Evolutionary conservation across 805 yeast species (phyloP), one percentile per base, ranked within the genome.

Genomic region (Teunomyces cretensis): DNA sequence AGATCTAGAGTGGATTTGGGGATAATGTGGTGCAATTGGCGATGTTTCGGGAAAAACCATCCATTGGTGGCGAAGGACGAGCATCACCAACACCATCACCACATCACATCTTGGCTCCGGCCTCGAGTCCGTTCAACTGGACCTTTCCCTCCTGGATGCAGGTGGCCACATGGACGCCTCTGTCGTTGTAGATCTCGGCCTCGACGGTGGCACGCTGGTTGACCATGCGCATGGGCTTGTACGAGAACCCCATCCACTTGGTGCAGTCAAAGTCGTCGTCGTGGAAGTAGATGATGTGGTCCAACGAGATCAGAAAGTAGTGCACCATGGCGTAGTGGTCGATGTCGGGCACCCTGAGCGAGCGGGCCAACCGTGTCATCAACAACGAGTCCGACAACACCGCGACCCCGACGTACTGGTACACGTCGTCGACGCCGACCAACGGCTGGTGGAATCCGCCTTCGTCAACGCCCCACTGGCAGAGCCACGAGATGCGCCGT

Each of bases 261-360:
- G 73, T 67, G 1, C 70, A 65, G 33, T 72, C 65, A 47, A 80
- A 72, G 44, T 76, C 80, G 13, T 64, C 62, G 64, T 73, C 78
- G 56, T 83, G 88, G 67, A 85, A 83, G 59, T 82, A 82, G 27
- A 86, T 74, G 0, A 81, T 64, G 56, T 85, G 90, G 52, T 84
- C 90, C 50, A 85, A 61, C 16, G 86, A 80, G 2, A 81, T 83
- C 12, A 81, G 76, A 50, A 79, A 74, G 30, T 70, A 72, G 40
- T 61, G 64, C 12, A 54, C 52, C 16, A 48, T 38, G 12, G 58
- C 50, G 14, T 43, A 41, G 30, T 39, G 24, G 46, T 61, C 57
- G 14, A 58, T 51, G 15, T 43, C 74, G 33, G 74, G 61, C 42
- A 78, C 42, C 4, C 70, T 59, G 44, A 81, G 74, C 43, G 78